Conservation (phyloP, 352 stramenopile genomes). For the Pythium oligandrum region DNA sequence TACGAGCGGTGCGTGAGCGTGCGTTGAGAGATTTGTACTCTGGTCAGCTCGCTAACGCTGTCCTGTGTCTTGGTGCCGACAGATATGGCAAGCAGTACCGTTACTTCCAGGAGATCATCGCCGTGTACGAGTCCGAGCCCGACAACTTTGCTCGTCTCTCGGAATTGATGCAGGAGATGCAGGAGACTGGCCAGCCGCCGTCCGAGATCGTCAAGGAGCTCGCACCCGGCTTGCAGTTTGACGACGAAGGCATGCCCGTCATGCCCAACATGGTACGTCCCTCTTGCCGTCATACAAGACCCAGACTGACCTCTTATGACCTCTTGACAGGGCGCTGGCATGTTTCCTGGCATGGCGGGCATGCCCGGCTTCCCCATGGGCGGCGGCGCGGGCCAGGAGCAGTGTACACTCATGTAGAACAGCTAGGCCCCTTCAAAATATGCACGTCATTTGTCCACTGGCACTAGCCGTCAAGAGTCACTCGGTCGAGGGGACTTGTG, state of each 20-base stretch:
- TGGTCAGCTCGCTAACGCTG: neutral
- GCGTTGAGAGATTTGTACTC: slow-evolving; percentile 1
- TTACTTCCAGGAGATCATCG: slow-evolving; percentile 96
- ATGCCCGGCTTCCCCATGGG: slow-evolving; percentile 71
- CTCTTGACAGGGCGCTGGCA: slow-evolving; percentile 43
- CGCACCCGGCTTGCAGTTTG: slow-evolving; percentile 95
- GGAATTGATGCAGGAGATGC: slow-evolving; percentile 97
- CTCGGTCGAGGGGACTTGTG: neutral
- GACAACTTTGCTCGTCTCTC: slow-evolving; percentile 94
- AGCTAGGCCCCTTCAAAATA: slow-evolving; percentile 2
- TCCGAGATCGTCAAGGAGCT: slow-evolving; percentile 98
- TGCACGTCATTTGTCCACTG: neutral
- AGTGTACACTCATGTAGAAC: slow-evolving; percentile 68
- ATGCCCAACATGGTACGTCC: slow-evolving; percentile 89
- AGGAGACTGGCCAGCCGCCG: slow-evolving; percentile 92
- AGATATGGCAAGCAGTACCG: slow-evolving; percentile 96
- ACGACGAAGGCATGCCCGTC: slow-evolving; percentile 95
- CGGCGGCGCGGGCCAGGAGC: slow-evolving; percentile 54
- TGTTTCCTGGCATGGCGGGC: slow-evolving; percentile 81
- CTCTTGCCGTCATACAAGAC: neutral
- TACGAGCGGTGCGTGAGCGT: slow-evolving; percentile 64
- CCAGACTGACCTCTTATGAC: neutral
- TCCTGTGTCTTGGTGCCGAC: neutral
- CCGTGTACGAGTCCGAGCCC: slow-evolving; percentile 96
- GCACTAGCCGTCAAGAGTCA: neutral